Base-by-base conservation (phyloP, 1,284 basidiomycete genomes). In the Cryptococcus amylolentus region DNA sequence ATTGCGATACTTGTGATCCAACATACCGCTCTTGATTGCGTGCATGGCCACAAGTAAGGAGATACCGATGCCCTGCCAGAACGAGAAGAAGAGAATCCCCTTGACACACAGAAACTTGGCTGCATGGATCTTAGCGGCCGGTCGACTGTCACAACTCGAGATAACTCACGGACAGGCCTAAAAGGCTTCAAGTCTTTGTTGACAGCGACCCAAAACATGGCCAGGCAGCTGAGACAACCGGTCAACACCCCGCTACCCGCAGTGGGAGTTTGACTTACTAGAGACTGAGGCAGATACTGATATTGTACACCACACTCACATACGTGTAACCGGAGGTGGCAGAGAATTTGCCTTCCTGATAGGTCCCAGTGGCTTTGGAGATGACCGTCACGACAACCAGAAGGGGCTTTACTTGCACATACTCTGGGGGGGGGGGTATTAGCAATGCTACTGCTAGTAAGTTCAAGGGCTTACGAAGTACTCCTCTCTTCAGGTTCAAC, bases 101-200 rank as follows among this genome's bases (percentile, higher is more conserved):
- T 98, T 98, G 68, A 98, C 91, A 73, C 93, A 98, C 26, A 98
- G 84, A 77, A 98, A 98, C 76, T 97, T 96, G 7, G 92, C 91
- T 75, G 89, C 10, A 35, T 37, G n/a, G 16, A 9, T 31, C 2
- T 1, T 9, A 5, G 18, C 18, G n/a, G 35, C 27, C 31, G 31
- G 31, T 35, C 31, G 31, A 10, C 31, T 10, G 10, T 35, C 2
- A 35, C 31, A 14, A 16, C 18, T 23, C 20, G 23, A n/a, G 13
- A 39, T 48, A 47, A 53, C 70, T 69, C 53, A 77, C 60, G 65
- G 44, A 81, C 83, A 62, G 71, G 87, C 83, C 90, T 81, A 79
- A 93, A 93, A 2, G 91, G 90, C 73, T 88, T 88, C 46, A 97
- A 78, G 70, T 95, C 92, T 28, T 86, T 81, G 67, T 84, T 86